Evolutionary conservation across 2,329 filamentous ascomycete genomes (phyloP), one percentile per base, ranked within the genome.

Genomic region (Colletotrichum sp.): DNA sequence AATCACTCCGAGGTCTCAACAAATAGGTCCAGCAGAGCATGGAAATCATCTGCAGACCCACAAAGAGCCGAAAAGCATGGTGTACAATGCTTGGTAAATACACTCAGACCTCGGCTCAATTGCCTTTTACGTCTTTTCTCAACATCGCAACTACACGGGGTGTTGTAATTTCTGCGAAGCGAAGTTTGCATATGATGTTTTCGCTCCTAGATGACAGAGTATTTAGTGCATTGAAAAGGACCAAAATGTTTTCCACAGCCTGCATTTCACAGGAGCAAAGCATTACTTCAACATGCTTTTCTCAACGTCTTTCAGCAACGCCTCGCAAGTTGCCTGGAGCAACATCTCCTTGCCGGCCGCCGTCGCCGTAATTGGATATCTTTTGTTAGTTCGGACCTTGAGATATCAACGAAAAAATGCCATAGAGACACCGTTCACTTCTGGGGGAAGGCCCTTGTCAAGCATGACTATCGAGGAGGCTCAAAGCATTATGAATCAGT

Each of bases 401-500:
- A 57, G 70, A n/a, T 74, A 70, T 39, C 65, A 36, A 15, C 74
- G 65, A 6, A 57, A 30, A 36, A 55, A 12, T 11, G 15, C 15
- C 12, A 73, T 74, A 1, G 49, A 76, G 32, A 44, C 64, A 3
- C 70, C 71, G 2, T 76, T 76, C 27, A 44, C 34, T 29, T 16
- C 22, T 16, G 32, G 65, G 11, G 29, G 27, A 22, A 36, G 71
- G 8, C 11, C 57, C 1, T 52, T 76, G 22, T 76, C 74, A 15
- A 74, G 74, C 61, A 74, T 76, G 74, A 74, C 74, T 19, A 25
- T 63, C n/a, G n/a, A 69, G 36, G 71, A 76, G 32, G 59, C 78
- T 11, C 64, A 72, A 22, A 36, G 63, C 15, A 91, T 92, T 64
- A 83, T 88, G 49, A 83, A 82, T 67, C 82, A 84, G 25, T 70